Evolutionary conservation across 805 yeast genomes (phyloP).

Genomic region (Schwanniomyces vanrijiae): DNA sequence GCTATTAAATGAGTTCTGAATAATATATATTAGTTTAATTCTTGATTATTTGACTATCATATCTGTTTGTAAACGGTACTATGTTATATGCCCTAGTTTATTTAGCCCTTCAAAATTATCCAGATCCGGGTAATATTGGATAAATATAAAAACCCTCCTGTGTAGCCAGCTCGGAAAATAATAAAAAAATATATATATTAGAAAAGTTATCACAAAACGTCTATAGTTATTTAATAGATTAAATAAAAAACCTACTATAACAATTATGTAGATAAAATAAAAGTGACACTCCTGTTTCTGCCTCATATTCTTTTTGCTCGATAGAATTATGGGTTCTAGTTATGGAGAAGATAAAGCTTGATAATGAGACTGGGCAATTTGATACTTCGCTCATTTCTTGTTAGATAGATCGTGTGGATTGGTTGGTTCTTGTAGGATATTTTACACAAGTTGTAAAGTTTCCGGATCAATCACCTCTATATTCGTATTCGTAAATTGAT

Average conservation of each 20-base stretch:
- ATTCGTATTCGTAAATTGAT: constrained; percentile 9
- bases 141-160: neutral
- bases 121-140: neutral
- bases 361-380: constrained; percentile 34
- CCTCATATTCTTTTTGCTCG: constrained; percentile 49
- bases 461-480: constrained; percentile 17
- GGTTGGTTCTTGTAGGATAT: constrained; percentile 1
- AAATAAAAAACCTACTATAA: neutral
- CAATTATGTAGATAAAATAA: neutral
- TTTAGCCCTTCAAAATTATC: neutral
- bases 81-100: no score
- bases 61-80: neutral
- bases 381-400: constrained; percentile 47
- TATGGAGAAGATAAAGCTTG: constrained; percentile 63
- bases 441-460: neutral
- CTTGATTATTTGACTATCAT: neutral
- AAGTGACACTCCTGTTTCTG: constrained; percentile 57
- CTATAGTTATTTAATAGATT: neutral
- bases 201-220: neutral
- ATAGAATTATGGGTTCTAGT: constrained; percentile 59
- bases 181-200: neutral
- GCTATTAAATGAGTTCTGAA: neutral
- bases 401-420: constrained; percentile 51
- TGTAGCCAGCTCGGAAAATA: no score
- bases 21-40: neutral